Evolutionary conservation across 768 basidiomycete species (phyloP).

Genomic region (Leccinum subgranulosum): DNA sequence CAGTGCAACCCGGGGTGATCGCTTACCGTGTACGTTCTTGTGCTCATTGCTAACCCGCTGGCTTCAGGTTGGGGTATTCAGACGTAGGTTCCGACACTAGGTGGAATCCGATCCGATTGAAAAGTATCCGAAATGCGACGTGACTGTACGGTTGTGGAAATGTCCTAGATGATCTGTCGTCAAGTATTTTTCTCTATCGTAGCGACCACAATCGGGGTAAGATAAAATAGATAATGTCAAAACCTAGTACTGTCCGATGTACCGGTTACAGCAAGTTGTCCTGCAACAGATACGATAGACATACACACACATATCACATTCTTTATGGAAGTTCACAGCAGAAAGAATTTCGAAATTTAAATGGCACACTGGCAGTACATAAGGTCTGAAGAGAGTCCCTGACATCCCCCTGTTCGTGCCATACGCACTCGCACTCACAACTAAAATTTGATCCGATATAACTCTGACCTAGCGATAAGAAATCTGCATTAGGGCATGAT

Average conservation of each 20-base stretch:
- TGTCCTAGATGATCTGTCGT: not conserved
- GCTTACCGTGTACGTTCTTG: conserved; percentile 16
- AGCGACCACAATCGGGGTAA: not conserved
- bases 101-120: not conserved
- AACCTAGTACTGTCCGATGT: not conserved
- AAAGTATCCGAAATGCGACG: not conserved
- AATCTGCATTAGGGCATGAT: conserved; percentile 27
- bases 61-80: not conserved
- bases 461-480: conserved; percentile 34
- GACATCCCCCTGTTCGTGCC: not conserved
- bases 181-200: not conserved
- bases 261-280: not conserved
- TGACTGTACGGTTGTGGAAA: not conserved
- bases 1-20: not conserved
- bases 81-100: not conserved
- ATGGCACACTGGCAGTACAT: not conserved
- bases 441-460: conserved; percentile 37
- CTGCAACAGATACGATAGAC: not conserved
- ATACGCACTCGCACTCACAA: conserved; percentile 6
- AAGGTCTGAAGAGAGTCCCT: not conserved
- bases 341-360: not conserved
- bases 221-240: not conserved
- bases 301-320: not conserved
- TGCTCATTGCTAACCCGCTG: not conserved
- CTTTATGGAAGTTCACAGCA: not conserved